Evolutionary conservation across 495 filamentous ascomycete genomes (phyloP).

Genomic region (Penicillium bialowiezense): DNA sequence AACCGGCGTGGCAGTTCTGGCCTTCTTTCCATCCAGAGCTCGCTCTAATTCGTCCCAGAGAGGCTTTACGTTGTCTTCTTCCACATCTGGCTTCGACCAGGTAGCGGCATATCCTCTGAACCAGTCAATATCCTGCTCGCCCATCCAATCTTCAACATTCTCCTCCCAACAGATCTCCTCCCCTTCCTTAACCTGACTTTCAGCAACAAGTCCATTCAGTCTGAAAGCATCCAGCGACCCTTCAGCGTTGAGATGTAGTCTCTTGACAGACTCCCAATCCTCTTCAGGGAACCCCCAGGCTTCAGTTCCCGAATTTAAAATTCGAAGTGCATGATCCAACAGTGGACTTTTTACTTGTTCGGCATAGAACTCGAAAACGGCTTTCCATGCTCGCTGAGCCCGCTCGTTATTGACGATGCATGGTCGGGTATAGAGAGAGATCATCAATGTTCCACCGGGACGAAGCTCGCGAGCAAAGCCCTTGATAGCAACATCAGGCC

Average conservation of each 20-base stretch:
- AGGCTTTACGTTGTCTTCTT: neutral
- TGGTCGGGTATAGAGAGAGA: constrained; percentile 4
- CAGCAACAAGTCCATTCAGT: neutral
- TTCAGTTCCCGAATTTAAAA: constrained; percentile 1
- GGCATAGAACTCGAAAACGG: neutral
- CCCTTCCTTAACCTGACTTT: neutral
- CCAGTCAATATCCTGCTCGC: constrained; percentile 4
- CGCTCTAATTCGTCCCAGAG: constrained; percentile 4
- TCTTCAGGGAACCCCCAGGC: neutral
- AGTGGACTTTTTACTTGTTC: neutral
- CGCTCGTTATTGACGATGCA: constrained; percentile 2
- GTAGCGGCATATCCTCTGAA: constrained; percentile 3
- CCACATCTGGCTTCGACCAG: constrained; percentile 2
- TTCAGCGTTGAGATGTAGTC: constrained; percentile 2
- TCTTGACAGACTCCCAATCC: neutral
- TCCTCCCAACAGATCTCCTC: constrained; percentile 6
- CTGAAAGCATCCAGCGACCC: constrained; percentile 1
- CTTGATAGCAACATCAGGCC: neutral
- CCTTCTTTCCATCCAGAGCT: constrained; percentile 6
- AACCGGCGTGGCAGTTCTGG: constrained; percentile 1
- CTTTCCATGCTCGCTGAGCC: constrained; percentile 1
- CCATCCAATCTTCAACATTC: neutral
- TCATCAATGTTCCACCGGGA: neutral
- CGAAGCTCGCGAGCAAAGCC: neutral
- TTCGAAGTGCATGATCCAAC: constrained; percentile 3